A percentile compares a stretch with the other conserved stretches of the same genome.
These are phyloP conservation scores for Roridomyces roridus DNA, from an alignment of 768 basidiomycete genomes.

Conservation along the genomic window DNA sequence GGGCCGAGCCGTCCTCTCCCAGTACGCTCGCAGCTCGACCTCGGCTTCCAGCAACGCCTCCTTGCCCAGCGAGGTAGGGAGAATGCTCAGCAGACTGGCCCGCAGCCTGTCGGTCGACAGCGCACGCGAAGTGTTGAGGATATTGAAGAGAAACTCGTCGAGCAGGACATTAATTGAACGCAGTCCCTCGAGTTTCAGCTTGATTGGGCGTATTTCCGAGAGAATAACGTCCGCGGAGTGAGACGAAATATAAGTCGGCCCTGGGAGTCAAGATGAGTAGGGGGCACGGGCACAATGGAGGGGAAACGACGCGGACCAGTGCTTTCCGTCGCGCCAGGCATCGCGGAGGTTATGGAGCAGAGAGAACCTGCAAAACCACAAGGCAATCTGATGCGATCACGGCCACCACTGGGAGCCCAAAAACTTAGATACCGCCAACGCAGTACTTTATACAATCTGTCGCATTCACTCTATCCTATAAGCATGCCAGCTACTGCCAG, in stretches of 20 bases:
- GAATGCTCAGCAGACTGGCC: conserved; percentile 68
- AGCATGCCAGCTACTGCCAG: conserved; percentile 10
- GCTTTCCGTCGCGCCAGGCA: conserved; percentile 50
- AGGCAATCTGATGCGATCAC: neutral
- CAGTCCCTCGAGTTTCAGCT: conserved; percentile 80
- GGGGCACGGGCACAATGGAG: conserved; percentile 6
- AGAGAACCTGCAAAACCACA: conserved; percentile 17
- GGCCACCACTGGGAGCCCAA: too few species aligned
- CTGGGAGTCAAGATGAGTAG: conserved; percentile 33
- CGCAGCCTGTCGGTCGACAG: conserved; percentile 78
- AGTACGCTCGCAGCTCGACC: conserved; percentile 88
- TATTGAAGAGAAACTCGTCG: conserved; percentile 82
- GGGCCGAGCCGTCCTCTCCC: conserved; percentile 67
- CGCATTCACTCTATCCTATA: conserved; percentile 4
- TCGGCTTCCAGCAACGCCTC: conserved; percentile 94
- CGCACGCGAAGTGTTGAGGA: conserved; percentile 70
- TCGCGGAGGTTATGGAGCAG: conserved; percentile 35
- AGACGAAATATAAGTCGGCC: conserved; percentile 80
- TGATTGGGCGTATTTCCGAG: conserved; percentile 91
- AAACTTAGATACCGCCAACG: too few species aligned
- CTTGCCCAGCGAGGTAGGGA: conserved; percentile 86
- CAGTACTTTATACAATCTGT: too few species aligned
- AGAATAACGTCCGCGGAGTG: conserved; percentile 91
- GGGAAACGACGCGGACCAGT: conserved; percentile 42
- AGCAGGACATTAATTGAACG: conserved; percentile 78